Evolutionary conservation across 2,329 filamentous ascomycete genomes (phyloP).

Genomic region (Xylariales sp.): DNA sequence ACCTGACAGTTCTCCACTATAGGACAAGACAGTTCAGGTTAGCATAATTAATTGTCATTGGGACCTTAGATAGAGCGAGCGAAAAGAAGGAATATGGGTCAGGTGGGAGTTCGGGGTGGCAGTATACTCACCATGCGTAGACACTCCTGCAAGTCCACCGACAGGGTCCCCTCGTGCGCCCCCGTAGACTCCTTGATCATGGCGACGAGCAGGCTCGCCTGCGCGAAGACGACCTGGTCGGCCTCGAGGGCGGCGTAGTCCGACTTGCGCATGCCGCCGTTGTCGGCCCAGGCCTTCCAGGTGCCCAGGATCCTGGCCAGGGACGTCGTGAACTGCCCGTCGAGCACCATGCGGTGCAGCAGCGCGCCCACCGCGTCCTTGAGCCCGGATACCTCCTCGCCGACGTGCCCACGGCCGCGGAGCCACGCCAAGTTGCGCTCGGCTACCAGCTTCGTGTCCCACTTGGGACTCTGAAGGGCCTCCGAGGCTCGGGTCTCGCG

Average conservation of each 20-base stretch:
- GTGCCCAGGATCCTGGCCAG: constrained; percentile 42
- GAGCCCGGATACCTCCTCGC: constrained; percentile 19
- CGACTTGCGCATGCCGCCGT: constrained; percentile 46
- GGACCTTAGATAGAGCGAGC: no score
- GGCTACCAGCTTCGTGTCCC: constrained; percentile 43
- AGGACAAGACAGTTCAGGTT: no score
- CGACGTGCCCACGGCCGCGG: constrained; percentile 21
- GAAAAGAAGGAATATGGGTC: no score
- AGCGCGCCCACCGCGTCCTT: constrained; percentile 41
- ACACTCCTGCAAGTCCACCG: constrained; percentile 51
- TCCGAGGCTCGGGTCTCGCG: constrained; percentile 41
- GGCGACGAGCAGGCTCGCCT: constrained; percentile 43
- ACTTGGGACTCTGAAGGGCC: constrained; percentile 49
- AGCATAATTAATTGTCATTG: no score
- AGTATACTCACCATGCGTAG: no score
- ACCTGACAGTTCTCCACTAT: constrained; percentile 49
- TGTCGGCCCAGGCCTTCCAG: constrained; percentile 52
- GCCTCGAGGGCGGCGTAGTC: constrained; percentile 36
- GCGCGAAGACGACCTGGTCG: constrained; percentile 37
- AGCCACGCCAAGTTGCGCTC: constrained; percentile 42
- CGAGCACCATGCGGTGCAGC: constrained; percentile 48
- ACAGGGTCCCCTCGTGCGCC: constrained; percentile 42
- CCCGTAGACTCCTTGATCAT: constrained; percentile 40
- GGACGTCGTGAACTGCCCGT: constrained; percentile 35
- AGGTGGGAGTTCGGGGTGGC: no score